phyloP scores from a whole-genome alignment of 2,329 filamentous ascomycete genomes.

The Xylaria sp. region DNA sequence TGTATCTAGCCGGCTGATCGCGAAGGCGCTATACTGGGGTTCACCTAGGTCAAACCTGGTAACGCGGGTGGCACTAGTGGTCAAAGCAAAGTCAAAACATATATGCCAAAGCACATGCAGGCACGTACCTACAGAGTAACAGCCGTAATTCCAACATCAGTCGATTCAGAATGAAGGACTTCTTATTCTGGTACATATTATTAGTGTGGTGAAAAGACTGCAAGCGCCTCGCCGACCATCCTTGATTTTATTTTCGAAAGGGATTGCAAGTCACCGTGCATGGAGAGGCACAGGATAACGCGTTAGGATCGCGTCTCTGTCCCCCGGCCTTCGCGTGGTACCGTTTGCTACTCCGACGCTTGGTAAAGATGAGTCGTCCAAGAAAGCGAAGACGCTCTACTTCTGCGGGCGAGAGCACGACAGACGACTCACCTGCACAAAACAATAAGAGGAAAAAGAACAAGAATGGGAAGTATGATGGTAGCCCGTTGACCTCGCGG shows the following conservation, averaged over 20 bases:
- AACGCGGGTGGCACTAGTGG: neutral
- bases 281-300: conserved; percentile 2
- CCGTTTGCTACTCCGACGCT: conserved; percentile 5
- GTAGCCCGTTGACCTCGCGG: conserved; percentile 22
- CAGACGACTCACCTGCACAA: conserved; percentile 20
- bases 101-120: neutral
- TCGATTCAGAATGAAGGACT: neutral
- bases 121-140: neutral
- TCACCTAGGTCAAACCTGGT: too few relatives aligned
- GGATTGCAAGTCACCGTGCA: neutral
- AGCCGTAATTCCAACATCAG: neutral
- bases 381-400: conserved; percentile 37
- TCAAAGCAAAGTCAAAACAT: neutral
- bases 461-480: conserved; percentile 8
- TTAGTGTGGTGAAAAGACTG: neutral
- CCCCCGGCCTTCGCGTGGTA: neutral
- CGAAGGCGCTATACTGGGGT: too few relatives aligned
- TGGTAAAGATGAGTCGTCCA: conserved; percentile 33
- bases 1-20: too few relatives aligned
- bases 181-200: neutral
- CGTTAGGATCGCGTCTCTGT: conserved; percentile 11
- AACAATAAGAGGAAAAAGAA: too few relatives aligned
- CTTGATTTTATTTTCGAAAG: neutral
- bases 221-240: neutral
- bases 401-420: conserved; percentile 16